These are phyloP conservation scores for Starmera quercuum DNA, from an alignment of 805 yeast species.

Conservation along the genomic window DNA sequence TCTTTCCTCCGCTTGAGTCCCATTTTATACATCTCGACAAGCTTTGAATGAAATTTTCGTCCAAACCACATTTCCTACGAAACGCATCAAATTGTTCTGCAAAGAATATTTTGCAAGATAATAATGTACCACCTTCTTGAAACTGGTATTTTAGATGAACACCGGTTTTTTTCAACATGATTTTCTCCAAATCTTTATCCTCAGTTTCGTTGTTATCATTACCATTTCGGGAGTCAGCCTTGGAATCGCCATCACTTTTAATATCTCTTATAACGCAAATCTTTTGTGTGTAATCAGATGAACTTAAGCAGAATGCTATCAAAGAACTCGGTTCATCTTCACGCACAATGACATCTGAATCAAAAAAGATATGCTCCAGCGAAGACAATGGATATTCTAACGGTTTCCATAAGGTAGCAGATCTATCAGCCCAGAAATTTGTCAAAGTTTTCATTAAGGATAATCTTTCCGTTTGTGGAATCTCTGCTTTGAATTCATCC, in stretches of 20 bases:
- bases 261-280: constrained; percentile 25
- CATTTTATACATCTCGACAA: constrained; percentile 89
- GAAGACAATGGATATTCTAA: constrained; percentile 71
- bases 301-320: constrained; percentile 85
- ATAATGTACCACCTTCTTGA: constrained; percentile 71
- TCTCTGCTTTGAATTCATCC: constrained; percentile 14
- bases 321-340: constrained; percentile 96
- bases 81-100: constrained; percentile 97
- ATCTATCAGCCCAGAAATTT: constrained; percentile 95
- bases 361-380: constrained; percentile 87
- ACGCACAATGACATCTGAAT: constrained; percentile 85
- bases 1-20: constrained; percentile 95
- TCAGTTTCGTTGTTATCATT: not conserved
- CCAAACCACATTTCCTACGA: constrained; percentile 73
- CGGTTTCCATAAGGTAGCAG: constrained; percentile 93
- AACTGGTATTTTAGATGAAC: constrained; percentile 90
- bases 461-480: constrained; percentile 53
- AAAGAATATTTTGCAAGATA: constrained; percentile 90
- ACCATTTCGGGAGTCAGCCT: too few relatives aligned
- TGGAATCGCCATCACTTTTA: too few relatives aligned
- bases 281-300: constrained; percentile 72
- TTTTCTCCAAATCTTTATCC: constrained; percentile 40
- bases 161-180: constrained; percentile 75
- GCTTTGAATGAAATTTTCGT: constrained; percentile 75
- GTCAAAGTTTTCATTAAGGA: constrained; percentile 78